Base-by-base conservation (phyloP, 2,329 filamentous ascomycete genomes). In the Alternaria brassicicola region DNA sequence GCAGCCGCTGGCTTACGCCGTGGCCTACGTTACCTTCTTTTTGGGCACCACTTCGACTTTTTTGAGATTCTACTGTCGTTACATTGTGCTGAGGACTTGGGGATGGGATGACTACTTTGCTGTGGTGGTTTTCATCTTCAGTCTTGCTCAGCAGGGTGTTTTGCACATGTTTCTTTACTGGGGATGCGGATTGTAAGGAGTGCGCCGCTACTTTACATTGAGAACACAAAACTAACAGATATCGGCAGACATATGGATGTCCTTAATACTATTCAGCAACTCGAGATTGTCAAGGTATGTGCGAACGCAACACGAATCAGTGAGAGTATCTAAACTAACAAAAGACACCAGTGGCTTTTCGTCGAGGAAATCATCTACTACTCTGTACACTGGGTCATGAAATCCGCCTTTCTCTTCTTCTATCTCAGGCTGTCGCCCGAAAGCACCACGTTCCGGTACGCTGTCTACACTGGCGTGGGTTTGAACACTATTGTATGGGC, bases 371-470 rank as follows among this genome's bases (percentile, higher is more conserved):
- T 76, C 10, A 71, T 63, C 43, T 76, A 76, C 50, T 64, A 72
- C 36, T 64, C 62, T 21, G 66, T 72, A 17, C 74, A 78, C 38
- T 76, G 64, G 48, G 51, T 64, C 13, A 70, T 77, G 53, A 77
- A 76, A 59, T 67, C 63, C 47, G 66, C 70, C 25, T 78, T 77
- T 51, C 65, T 78, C 0, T 62, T 73, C 45, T 78, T 78, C 61
- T 78, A 76, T 47, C 64, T 76, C 12, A 69, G 73, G 1, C 57
- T 75, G 6, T 70, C 73, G 3, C 63, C 62, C 0, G 62, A 66
- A 2, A 61, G 43, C 15, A 54, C 38, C 8, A 30, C 30, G 17
- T 77, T 76, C 42, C 64, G 67, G 5, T 53, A 33, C 2, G 38
- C 65, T 1, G 67, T 77, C 1, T 72, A 60, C 43, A 19, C 59